phyloP scores from a whole-genome alignment of 495 filamentous ascomycete species.

The Aspergillus sclerotiicarbonarius region DNA sequence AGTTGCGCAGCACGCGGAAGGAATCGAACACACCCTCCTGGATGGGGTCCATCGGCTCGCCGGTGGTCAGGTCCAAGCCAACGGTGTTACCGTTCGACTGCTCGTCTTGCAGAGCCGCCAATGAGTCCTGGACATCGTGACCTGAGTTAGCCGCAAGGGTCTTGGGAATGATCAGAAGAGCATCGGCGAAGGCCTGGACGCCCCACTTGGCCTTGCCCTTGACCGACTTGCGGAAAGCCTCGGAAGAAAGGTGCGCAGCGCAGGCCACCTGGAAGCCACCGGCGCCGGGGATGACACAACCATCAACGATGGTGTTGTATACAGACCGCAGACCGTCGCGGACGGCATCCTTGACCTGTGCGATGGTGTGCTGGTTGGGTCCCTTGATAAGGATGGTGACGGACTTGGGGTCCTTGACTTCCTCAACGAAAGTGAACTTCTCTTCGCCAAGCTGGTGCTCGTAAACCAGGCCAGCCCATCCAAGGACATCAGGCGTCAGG shows the following conservation, averaged over 20 bases:
- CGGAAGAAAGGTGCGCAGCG: slow-evolving; percentile 81
- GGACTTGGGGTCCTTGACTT: slow-evolving; percentile 97
- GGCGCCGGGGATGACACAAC: slow-evolving; percentile 89
- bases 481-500: slow-evolving; percentile 80
- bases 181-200: slow-evolving; percentile 91
- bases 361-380: slow-evolving; percentile 93
- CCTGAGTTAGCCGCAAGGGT: slow-evolving; percentile 94
- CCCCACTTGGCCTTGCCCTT: slow-evolving; percentile 98
- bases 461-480: slow-evolving; percentile 95
- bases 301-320: slow-evolving; percentile 98
- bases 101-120: slow-evolving; percentile 85
- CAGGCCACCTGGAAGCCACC: slow-evolving; percentile 97
- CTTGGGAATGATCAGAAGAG: slow-evolving; percentile 91
- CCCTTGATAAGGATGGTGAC: slow-evolving; percentile 99
- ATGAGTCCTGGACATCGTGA: slow-evolving; percentile 90
- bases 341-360: slow-evolving; percentile 95
- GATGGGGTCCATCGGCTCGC: slow-evolving; percentile 94
- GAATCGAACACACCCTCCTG: slow-evolving; percentile 93
- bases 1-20: slow-evolving; percentile 90
- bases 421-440: slow-evolving; percentile 98
- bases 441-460: slow-evolving; percentile 98
- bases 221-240: slow-evolving; percentile 77
- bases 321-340: slow-evolving; percentile 91
- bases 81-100: slow-evolving; percentile 78
- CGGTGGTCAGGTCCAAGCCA: slow-evolving; percentile 80